Conservation (phyloP, 768 basidiomycete genomes). For the Lactarius indigo region DNA sequence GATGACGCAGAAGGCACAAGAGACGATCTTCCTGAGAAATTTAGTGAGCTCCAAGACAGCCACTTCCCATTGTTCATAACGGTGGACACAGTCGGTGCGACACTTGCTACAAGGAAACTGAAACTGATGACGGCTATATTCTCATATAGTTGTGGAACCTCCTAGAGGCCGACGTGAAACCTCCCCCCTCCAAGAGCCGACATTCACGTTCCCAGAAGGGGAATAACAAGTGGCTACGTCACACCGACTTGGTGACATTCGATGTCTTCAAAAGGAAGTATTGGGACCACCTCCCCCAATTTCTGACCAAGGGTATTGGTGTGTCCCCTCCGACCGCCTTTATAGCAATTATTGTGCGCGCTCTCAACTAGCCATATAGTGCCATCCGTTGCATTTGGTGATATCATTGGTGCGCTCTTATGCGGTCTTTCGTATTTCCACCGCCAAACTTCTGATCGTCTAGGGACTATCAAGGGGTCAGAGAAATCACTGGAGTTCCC, state of each 20-base stretch:
- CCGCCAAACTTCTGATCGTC: neutral
- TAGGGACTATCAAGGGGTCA: slow-evolving; percentile 65
- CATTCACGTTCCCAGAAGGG: slow-evolving; percentile 5
- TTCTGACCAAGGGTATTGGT: slow-evolving; percentile 53
- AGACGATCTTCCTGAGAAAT: slow-evolving; percentile 48
- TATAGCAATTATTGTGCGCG: neutral
- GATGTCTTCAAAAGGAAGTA: slow-evolving; percentile 47
- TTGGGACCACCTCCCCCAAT: slow-evolving; percentile 58
- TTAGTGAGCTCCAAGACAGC: slow-evolving; percentile 51
- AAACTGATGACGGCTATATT: neutral
- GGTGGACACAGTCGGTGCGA: slow-evolving; percentile 49
- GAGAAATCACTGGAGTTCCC: slow-evolving; percentile 41
- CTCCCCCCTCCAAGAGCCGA: neutral
- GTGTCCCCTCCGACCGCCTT: slow-evolving; percentile 7
- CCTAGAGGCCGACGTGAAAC: slow-evolving; percentile 45
- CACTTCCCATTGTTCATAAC: slow-evolving; percentile 73
- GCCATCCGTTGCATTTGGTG: slow-evolving; percentile 58
- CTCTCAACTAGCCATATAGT: slow-evolving; percentile 37
- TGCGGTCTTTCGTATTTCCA: neutral
- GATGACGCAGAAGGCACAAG: slow-evolving; percentile 45
- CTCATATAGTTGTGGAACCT: slow-evolving; percentile 44
- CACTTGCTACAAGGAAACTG: neutral
- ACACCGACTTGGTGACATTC: slow-evolving; percentile 38
- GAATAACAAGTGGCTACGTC: slow-evolving; percentile 1
- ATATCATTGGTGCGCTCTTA: slow-evolving; percentile 49